phyloP scores from a whole-genome alignment of 106 monocot species.

The Narthecium ossifragum region DNA sequence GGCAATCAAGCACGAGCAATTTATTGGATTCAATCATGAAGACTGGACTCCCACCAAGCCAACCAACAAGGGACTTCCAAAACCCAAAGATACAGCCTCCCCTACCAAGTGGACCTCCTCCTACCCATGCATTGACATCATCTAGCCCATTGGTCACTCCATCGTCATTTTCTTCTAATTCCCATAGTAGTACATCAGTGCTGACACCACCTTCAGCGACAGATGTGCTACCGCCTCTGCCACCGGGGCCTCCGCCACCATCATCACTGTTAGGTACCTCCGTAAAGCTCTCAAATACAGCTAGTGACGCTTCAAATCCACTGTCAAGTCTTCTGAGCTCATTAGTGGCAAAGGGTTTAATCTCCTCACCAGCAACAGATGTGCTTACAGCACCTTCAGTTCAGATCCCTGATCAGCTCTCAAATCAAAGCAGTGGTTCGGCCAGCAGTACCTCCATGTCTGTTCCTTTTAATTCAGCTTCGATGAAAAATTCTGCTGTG shows the following conservation, averaged over 20 bases:
- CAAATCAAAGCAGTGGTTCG: constrained; percentile 7
- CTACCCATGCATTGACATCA: constrained; percentile 25
- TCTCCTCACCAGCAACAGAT: constrained; percentile 44
- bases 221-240: constrained; percentile 51
- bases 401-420: constrained; percentile 3
- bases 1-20: constrained; percentile 28
- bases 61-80: constrained; percentile 16
- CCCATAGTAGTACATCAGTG: constrained; percentile 2
- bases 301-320: constrained; percentile 24
- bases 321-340: constrained; percentile 78
- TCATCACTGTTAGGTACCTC: constrained; percentile 19
- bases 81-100: constrained; percentile 42
- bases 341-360: constrained; percentile 85
- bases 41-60: constrained; percentile 38
- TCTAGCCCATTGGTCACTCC: constrained; percentile 13
- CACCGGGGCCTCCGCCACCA: constrained; percentile 65
- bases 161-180: constrained; percentile 5
- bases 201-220: not conserved
- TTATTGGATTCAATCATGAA: constrained; percentile 53
- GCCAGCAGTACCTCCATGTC: constrained; percentile 1
- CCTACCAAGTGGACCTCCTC: constrained; percentile 67
- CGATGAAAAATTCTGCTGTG: not conserved
- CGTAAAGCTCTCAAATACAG: constrained; percentile 5
- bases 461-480: constrained; percentile 6
- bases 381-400: not conserved